phyloP scores from a whole-genome alignment of 305 asterid species.

The Fraxinus paxiana region DNA sequence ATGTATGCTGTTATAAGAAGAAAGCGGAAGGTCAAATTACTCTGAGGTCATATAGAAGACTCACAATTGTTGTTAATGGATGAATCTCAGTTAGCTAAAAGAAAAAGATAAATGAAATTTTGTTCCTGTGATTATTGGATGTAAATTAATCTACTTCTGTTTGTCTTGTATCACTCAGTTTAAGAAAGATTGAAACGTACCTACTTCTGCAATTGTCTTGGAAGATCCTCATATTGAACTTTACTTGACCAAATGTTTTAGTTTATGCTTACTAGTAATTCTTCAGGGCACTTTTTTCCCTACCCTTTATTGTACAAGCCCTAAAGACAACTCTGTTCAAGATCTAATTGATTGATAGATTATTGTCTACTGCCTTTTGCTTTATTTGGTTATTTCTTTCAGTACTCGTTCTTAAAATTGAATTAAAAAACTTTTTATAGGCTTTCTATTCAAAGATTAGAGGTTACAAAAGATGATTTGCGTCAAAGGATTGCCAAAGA shows the following conservation, averaged over 20 bases:
- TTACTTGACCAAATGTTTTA: neutral
- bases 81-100: neutral
- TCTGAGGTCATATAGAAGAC: neutral
- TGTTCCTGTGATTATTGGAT: neutral
- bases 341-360: neutral
- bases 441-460: conserved; percentile 94
- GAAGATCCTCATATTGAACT: neutral
- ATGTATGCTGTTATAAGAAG: neutral
- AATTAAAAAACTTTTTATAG: conserved; percentile 36
- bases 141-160: neutral
- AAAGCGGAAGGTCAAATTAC: neutral
- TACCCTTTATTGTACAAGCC: neutral
- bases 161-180: neutral
- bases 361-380: conserved; percentile 6
- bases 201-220: conserved; percentile 4
- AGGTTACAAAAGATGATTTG: conserved; percentile 82
- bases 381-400: conserved; percentile 10
- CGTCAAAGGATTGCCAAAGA: conserved; percentile 91
- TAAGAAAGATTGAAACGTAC: neutral
- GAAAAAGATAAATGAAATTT: neutral
- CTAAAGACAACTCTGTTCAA: neutral
- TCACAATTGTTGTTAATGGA: neutral
- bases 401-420: conserved; percentile 12
- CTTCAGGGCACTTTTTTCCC: neutral
- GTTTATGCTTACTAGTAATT: neutral